Evolutionary conservation across 208 protist genomes (phyloP).

Genomic region (Leishmania tropica): DNA sequence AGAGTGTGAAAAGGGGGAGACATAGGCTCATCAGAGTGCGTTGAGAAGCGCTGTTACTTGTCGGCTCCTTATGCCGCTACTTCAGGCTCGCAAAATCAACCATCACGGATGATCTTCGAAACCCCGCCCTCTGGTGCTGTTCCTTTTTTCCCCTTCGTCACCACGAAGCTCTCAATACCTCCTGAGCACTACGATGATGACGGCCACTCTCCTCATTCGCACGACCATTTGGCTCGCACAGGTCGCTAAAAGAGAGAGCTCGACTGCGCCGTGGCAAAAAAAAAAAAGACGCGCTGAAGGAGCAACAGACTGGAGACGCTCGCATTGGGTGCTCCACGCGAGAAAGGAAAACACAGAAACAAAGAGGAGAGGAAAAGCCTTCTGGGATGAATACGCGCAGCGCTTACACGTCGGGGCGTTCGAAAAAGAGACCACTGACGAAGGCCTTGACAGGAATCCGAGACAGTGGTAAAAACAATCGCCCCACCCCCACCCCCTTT

Average conservation of each 20-base stretch:
- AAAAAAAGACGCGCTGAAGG: not conserved
- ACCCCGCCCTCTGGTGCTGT: not conserved
- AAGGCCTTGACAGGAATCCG: not conserved
- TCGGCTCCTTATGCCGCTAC: not conserved
- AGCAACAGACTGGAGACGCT: not conserved
- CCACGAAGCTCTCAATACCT: not conserved
- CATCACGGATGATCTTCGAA: no score
- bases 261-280: not conserved
- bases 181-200: not conserved
- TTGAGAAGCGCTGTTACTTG: not conserved
- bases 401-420: not conserved
- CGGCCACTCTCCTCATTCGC: not conserved
- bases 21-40: not conserved
- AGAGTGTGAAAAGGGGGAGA: not conserved
- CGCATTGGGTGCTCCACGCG: no score
- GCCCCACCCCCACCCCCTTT: no score
- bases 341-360: not conserved
- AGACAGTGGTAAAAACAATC: not conserved
- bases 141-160: not conserved
- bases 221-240: not conserved
- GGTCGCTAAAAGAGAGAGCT: not conserved
- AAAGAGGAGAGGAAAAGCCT: not conserved
- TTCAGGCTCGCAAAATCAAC: not conserved
- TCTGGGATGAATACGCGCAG: not conserved
- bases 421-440: not conserved